Evolutionary conservation across 306 rosid species (phyloP).

Genomic region (Prosopis cineraria): DNA sequence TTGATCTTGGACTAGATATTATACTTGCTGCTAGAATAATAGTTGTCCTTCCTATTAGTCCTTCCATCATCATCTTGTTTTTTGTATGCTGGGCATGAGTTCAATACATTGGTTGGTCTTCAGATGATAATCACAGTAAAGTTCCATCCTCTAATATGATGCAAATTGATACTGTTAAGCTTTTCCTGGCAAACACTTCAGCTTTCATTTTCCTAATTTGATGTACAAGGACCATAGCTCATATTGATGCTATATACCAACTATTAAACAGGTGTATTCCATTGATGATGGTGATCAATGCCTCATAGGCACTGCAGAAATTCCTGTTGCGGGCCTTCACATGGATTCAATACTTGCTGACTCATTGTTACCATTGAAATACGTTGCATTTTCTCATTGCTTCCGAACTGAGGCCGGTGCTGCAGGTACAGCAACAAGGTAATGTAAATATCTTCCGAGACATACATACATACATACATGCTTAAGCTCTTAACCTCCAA

Average conservation of each 20-base stretch:
- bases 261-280: conserved; percentile 76
- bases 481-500: background rate
- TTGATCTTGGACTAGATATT: conserved; percentile 6
- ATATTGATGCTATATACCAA: conserved; percentile 39
- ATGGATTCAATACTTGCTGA: conserved; percentile 91
- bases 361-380: conserved; percentile 80
- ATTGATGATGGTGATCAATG: conserved; percentile 89
- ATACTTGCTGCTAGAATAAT: background rate
- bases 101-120: conserved; percentile 26
- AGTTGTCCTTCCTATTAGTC: background rate
- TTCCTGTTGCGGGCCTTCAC: conserved; percentile 96
- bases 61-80: conserved; percentile 13
- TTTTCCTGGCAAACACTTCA: conserved; percentile 4
- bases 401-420: conserved; percentile 99
- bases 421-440: conserved; percentile 93
- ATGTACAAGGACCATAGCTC: conserved; percentile 28
- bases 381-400: conserved; percentile 91
- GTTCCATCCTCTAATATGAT: conserved; percentile 8
- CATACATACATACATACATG: no score
- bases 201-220: conserved; percentile 12
- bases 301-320: conserved; percentile 99
- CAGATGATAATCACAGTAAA: conserved; percentile 15
- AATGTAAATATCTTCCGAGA: conserved; percentile 46
- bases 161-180: conserved; percentile 18
- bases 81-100: conserved; percentile 7